Base-by-base conservation (phyloP, 1,139 yeast species). In the Yamadazyma songkhlaensis region DNA sequence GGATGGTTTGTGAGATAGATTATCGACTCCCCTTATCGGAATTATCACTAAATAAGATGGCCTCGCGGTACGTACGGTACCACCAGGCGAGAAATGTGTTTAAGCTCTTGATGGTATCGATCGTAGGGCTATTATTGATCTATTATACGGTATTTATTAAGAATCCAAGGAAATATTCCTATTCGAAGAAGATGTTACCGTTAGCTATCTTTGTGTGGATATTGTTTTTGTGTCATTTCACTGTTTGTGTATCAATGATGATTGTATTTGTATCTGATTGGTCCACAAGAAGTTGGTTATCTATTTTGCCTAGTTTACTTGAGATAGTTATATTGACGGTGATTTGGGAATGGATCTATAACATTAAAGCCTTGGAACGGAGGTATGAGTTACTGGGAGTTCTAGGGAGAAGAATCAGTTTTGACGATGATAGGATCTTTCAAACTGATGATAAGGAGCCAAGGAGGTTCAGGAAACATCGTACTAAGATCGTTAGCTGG, bases 311-410 rank as follows among this genome's bases (percentile, higher is more conserved):
- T 0, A 48, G 48, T 23, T 54, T 73, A 32, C 37, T 72, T 6
- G 71, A 71, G 37, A 55, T 72, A 20, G 62, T 67, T 22, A 45
- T 69, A 9, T 52, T 72, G 11, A 63, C 75, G 3, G 59, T 65
- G 1, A 55, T 71, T 1, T 75, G 80, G 80, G 80, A 75, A 53
- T 75, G 80, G 81, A 49, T 73, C 6, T 66, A 58, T 44, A 66
- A 68, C 36, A 72, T 74, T 20, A 54, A 66, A 38, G 54, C 63
- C 15, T 49, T 74, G 32, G 78, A 74, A 42, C 60, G 65, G 42
- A 53, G 65, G 26, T 53, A 55, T 28, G 80, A 75, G 42, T 55
- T 72, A 32, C 61, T 61, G 53, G 75, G 76, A 1, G 71, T 75
- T 10, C 54, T 75, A 32, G 81, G 81, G 2, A 62, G 80, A 50